These are phyloP conservation scores for Polyporus arcularius DNA, from an alignment of 768 basidiomycete species.

Conservation along the genomic window DNA sequence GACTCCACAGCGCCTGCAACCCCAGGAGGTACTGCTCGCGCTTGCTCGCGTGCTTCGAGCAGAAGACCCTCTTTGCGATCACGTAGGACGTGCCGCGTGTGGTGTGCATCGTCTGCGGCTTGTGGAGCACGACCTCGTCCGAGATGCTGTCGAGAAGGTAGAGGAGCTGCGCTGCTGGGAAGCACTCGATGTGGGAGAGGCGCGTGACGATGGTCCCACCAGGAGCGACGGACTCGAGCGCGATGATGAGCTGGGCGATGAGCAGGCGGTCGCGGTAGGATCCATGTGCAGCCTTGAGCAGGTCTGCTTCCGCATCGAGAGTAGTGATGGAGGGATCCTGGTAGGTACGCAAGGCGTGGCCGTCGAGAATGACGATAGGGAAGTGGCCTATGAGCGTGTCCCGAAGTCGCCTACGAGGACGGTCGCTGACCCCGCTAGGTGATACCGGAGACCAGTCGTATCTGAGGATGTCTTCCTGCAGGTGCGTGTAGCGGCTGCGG, in stretches of 20 bases:
- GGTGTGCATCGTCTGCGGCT: constrained; percentile 33
- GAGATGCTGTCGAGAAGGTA: constrained; percentile 33
- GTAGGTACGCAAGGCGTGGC: constrained; percentile 32
- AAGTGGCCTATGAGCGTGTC: constrained; percentile 10
- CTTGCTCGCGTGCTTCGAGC: constrained; percentile 13
- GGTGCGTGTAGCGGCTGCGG: constrained; percentile 5
- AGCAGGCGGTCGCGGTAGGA: constrained; percentile 28
- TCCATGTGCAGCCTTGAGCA: constrained; percentile 5
- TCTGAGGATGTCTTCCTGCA: constrained; percentile 14
- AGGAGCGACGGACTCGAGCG: constrained; percentile 22
- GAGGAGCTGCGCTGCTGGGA: constrained; percentile 31
- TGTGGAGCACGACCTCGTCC: constrained; percentile 26
- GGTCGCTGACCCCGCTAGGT: neutral
- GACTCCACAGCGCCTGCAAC: constrained; percentile 31
- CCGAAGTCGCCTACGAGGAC: neutral
- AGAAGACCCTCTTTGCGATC: constrained; percentile 31
- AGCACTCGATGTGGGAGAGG: constrained; percentile 32
- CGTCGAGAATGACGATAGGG: constrained; percentile 37
- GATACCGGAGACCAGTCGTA: constrained; percentile 9
- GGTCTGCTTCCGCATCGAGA: neutral
- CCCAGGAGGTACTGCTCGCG: constrained; percentile 13
- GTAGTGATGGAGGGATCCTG: neutral
- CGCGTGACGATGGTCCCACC: constrained; percentile 36
- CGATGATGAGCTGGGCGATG: constrained; percentile 35
- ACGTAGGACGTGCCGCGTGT: constrained; percentile 35